Conservation (phyloP, 2,329 filamentous ascomycete genomes). For the Ceratocystis colombiana region DNA sequence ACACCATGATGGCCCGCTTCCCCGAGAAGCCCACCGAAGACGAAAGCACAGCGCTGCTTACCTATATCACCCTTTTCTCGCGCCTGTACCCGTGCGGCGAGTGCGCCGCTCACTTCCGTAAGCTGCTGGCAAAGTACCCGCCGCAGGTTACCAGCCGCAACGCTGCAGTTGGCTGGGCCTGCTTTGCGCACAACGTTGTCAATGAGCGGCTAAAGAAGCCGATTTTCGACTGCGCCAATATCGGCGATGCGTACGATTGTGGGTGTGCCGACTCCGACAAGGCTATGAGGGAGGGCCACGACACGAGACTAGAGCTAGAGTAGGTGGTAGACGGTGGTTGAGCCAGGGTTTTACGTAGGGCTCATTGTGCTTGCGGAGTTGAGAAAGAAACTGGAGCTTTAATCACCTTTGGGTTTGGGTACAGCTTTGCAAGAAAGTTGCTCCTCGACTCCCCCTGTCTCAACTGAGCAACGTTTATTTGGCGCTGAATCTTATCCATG, state of each 20-base stretch:
- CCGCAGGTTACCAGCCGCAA: slow-evolving; percentile 56
- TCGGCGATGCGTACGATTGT: slow-evolving; percentile 63
- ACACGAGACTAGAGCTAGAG: slow-evolving; percentile 30
- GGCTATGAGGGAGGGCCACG: slow-evolving; percentile 34
- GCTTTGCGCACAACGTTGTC: slow-evolving; percentile 57
- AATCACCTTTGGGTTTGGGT: no score
- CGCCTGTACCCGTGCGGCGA: slow-evolving; percentile 63
- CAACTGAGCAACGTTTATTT: no score
- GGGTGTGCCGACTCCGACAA: slow-evolving; percentile 57
- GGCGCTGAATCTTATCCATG: no score
- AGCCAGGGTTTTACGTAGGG: background rate
- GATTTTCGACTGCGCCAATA: slow-evolving; percentile 54
- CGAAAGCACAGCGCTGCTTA: slow-evolving; percentile 52
- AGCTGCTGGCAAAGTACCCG: slow-evolving; percentile 51
- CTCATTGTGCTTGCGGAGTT: no score
- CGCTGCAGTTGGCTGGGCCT: slow-evolving; percentile 57
- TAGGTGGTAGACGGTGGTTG: slow-evolving; percentile 9
- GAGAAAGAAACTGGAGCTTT: no score
- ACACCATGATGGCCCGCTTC: slow-evolving; percentile 61
- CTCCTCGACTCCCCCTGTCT: no score
- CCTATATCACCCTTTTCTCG: slow-evolving; percentile 56
- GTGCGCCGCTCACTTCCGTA: slow-evolving; percentile 57
- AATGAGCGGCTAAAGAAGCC: slow-evolving; percentile 54
- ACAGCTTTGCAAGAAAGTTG: no score
- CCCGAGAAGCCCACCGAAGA: slow-evolving; percentile 54